Evolutionary conservation across 169 alveolate genomes (phyloP), one percentile per base, ranked within the genome.

Genomic region (Plasmodium adleri): DNA sequence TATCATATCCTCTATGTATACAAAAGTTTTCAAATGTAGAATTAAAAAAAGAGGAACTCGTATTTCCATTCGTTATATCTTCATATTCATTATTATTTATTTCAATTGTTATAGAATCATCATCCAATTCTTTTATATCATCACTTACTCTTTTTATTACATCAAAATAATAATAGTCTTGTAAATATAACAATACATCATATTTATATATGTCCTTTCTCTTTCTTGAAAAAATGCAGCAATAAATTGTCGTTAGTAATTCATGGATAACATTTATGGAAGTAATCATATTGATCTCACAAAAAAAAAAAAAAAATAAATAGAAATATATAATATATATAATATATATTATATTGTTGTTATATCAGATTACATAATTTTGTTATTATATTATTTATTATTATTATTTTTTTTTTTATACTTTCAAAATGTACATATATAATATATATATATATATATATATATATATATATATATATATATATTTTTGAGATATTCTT

Each of bases 41-140:
- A 59, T 76, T 76, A 49, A 76, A 76, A 39, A 39, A 39, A 39
- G 47, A 39, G 47, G 10, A 39, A 39, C 1, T 0, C 10, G 5
- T 39, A 39, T 39, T 9, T 39, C 47, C 47, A 39, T 39, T 39
- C 1, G 10, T 6, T 39, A 39, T 39, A 39, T 5, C 10, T 39
- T 39, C 47, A 39, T 39, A 39, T 39, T 39, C 47, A 26, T 60
- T 4, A 0, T 22, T 7, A 20, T 54, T 54, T 1, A 43, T n/a
- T 22, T 76, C 78, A 49, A 76, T 52, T 17, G 54, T 32, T 22
- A 32, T n/a, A 5, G 68, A 49, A 13, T 28, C 43, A 13, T 54
- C 58, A 28, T 76, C 89, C 24, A 76, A n/a, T 56, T 76, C 89
- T 26, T 76, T 76, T 66, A 76, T 76, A 43, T 76, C 89, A 24